These are phyloP conservation scores for Vigna nakashimae DNA, from an alignment of 306 rosid genomes.

Conservation along the genomic window DNA sequence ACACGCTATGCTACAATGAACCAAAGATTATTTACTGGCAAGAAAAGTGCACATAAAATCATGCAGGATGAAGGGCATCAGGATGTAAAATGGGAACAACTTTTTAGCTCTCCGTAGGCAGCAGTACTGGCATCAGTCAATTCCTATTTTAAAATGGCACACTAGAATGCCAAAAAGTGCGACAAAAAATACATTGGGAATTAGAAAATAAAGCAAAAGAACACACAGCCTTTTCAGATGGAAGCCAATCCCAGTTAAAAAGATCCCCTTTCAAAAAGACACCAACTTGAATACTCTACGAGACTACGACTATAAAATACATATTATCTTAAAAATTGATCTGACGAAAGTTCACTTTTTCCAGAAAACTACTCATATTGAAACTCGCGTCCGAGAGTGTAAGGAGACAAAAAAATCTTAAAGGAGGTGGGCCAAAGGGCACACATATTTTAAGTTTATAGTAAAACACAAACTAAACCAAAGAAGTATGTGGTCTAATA, in stretches of 20 bases:
- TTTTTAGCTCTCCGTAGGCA: conserved; percentile 27
- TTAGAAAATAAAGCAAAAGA: conserved; percentile 22
- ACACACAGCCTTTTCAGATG: conserved; percentile 20
- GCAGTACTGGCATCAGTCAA: conserved; percentile 16
- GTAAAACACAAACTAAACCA: neutral
- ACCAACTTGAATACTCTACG: conserved; percentile 29
- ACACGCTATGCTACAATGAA: neutral
- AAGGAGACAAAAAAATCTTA: neutral
- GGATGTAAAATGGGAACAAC: conserved; percentile 18
- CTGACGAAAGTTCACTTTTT: conserved; percentile 10
- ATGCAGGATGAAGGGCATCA: conserved; percentile 1
- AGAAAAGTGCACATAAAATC: neutral
- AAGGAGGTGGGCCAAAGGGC: neutral
- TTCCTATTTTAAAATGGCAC: neutral
- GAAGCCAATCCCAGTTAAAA: conserved; percentile 32
- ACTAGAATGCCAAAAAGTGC: conserved; percentile 16
- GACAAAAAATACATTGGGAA: conserved; percentile 40
- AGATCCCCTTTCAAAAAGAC: conserved; percentile 35
- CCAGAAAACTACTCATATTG: conserved; percentile 3
- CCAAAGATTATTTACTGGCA: neutral
- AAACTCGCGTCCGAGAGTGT: neutral
- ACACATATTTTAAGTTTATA: neutral
- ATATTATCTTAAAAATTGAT: conserved; percentile 23
- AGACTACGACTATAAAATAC: conserved; percentile 8
- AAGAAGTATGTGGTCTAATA: neutral